phyloP scores from a whole-genome alignment of 106 monocot genomes.

The Dioscorea dumetorum region DNA sequence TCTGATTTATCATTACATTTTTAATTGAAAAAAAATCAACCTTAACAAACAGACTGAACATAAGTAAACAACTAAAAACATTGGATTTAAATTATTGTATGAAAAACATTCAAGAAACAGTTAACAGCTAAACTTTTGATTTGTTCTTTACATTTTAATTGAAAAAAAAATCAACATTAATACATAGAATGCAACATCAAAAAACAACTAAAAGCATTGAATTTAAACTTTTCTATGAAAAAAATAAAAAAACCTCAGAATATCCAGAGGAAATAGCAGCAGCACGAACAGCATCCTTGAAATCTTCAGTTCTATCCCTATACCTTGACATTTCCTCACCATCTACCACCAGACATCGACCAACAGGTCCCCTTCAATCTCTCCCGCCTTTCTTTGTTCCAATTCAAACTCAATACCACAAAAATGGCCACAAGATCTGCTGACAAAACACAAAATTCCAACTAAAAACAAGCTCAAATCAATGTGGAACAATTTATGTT shows the following conservation, averaged over 20 bases:
- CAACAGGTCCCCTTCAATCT: neutral
- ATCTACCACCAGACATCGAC: neutral
- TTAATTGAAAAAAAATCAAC: no score
- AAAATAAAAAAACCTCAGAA: constrained; percentile 49
- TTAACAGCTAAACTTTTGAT: no score
- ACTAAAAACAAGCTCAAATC: no score
- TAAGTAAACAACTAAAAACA: neutral
- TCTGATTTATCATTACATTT: no score
- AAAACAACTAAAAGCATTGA: no score
- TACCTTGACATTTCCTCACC: constrained; percentile 43
- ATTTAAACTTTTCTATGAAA: neutral
- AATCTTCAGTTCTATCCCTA: constrained; percentile 87
- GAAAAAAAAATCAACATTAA: neutral
- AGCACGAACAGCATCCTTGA: constrained; percentile 61
- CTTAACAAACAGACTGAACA: neutral
- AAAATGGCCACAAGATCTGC: no score
- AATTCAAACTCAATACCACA: no score
- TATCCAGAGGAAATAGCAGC: constrained; percentile 56
- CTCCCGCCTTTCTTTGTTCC: neutral
- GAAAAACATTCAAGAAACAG: neutral
- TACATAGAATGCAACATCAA: neutral
- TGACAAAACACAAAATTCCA: no score
- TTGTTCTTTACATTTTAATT: neutral
- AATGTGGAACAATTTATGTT: no score
- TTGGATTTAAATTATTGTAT: neutral